Evolutionary conservation across 2,329 filamentous ascomycete genomes (phyloP), one percentile per base, ranked within the genome.

Genomic region (Parastagonospora nodorum): DNA sequence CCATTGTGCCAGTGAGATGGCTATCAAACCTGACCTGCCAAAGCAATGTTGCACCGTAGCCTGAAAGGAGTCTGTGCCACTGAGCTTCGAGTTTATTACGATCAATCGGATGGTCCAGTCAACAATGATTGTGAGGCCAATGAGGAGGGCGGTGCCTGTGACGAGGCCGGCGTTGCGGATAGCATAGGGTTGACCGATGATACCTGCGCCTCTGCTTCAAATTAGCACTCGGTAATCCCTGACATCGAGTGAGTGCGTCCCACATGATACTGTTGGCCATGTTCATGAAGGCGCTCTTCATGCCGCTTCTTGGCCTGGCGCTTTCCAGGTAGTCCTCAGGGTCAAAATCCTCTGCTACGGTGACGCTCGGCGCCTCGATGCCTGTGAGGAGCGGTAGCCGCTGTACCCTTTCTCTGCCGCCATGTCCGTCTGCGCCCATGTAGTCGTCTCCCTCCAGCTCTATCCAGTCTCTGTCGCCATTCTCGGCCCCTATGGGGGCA

Each of bases 41-140:
- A 96, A 99, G 77, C 94, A 99, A 75, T 93, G 87, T 75, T 97
- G 88, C 69, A 99, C 92, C 0, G 94, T 99, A 33, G 91, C 89
- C 77, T 99, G 94, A 71, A 97, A 99, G 48, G 89, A 95, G 73
- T 91, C 89, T 48, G 92, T 89, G 38, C 94, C 94, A 74, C 90
- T 96, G 61, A 99, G 81, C 79, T 99, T 99, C 73, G 90, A 95
- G 76, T 99, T 99, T 75, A 97, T 86, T 60, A 99, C 94, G 68
- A 99, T 97, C 56, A 99, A 82, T 39, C 92, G 87, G 62, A 99
- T 97, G 4, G 94, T 99, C 94, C 94, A 99, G 80, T 99, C 94
- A 49, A 99, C 86, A 2, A 90, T 86, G 19, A 94, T 73, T 0
- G 94, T 97, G 57, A 99, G 81, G 6, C 76, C 81, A 24, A 96